phyloP scores from a whole-genome alignment of 257 asterid species.

The Rhazya stricta region DNA sequence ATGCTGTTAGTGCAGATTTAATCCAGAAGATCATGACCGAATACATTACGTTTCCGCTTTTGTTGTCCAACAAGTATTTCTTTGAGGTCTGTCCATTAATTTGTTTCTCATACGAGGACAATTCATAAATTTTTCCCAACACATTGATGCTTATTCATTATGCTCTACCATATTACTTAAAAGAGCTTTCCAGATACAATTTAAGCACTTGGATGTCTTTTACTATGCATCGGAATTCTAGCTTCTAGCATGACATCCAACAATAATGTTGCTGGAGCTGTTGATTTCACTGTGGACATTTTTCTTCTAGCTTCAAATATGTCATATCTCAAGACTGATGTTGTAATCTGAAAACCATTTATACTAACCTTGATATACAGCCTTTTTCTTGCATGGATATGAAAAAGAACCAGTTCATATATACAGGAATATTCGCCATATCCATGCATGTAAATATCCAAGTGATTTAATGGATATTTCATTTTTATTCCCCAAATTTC shows the following conservation, averaged over 20 bases:
- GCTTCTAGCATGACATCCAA: neutral
- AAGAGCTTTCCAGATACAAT: neutral
- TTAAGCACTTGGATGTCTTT: neutral
- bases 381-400: neutral
- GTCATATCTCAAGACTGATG: neutral
- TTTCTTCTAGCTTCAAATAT: neutral
- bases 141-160: neutral
- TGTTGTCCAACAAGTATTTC: slow-evolving; percentile 46
- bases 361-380: neutral
- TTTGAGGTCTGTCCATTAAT: slow-evolving; percentile 47
- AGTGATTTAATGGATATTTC: neutral
- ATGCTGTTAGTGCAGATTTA: slow-evolving; percentile 37
- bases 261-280: neutral
- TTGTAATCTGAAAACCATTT: neutral
- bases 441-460: neutral
- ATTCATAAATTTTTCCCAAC: neutral
- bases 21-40: slow-evolving; percentile 49
- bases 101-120: neutral
- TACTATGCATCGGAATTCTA: neutral
- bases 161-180: neutral
- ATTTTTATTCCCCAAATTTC: neutral
- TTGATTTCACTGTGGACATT: neutral
- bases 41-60: slow-evolving; percentile 63
- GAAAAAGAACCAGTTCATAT: neutral
- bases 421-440: neutral